Base-by-base conservation (phyloP, 495 filamentous ascomycete genomes). In the Umbilicaria muhlenbergii region DNA sequence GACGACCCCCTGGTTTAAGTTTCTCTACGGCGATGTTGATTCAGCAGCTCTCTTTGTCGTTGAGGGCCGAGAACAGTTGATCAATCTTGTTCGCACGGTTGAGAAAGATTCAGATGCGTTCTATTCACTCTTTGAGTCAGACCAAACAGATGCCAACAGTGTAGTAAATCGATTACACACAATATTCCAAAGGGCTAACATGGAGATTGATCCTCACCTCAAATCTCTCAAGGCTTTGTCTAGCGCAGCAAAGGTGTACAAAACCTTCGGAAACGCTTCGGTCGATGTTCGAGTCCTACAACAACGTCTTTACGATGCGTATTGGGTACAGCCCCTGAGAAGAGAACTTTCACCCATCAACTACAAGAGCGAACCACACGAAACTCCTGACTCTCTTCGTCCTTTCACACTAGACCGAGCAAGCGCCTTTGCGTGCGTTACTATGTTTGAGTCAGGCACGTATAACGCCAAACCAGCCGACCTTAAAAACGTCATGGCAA, bases 361-460 rank as follows among this genome's bases (percentile, higher is more conserved):
- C 19, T 21, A 21, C 19, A 21, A 21, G 5, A 2, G 2, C 5
- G 19, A 21, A 12, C 47, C 34, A 14, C 14, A n/a, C 8, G 32
- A 19, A 39, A 46, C 51, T 24, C 19, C 19, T 21, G 19, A 21
- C 5, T 21, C 19, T 21, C 19, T 21, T 21, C 19, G 5, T 2
- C 19, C 19, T 21, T 36, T 36, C 34, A 36, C 3, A 2, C 34
- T 16, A 5, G 13, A n/a, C 15, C 15, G 13, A 36, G 13, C 34
- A 16, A 36, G 34, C 34, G 15, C 19, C 15, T 58, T 61, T 28
- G 46, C 51, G 13, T 61, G 57, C 21, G 51, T 59, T 17, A 52
- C 54, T 3, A 48, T 55, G 46, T 58, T 64, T 21, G 60, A 62
- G 35, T 54, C 53, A 13, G 56, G 60, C 11, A 32, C 18, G 1